Percentiles rank a stretch among this genome's conserved stretches.
phyloP scores from a whole-genome alignment of 306 rosid genomes.

The Quercus engelmannii region DNA sequence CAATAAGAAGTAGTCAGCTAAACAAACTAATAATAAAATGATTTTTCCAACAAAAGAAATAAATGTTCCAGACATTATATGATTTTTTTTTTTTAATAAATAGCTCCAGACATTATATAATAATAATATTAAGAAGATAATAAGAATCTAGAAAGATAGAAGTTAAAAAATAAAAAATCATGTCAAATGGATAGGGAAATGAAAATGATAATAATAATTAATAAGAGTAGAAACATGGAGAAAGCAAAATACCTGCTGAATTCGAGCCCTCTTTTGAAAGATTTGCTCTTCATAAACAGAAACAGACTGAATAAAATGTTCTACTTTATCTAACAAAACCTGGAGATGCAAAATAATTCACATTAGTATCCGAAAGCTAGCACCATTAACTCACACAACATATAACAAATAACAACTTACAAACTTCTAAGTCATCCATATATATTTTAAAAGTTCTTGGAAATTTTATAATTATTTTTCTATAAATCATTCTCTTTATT shows the following conservation, averaged over 20 bases:
- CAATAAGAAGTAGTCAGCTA: not conserved
- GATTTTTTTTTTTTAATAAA: not conserved
- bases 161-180: not conserved
- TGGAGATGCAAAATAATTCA: conserved; percentile 29
- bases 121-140: not conserved
- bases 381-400: too few relatives aligned
- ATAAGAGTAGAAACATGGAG: not conserved
- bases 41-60: not conserved
- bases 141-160: not conserved
- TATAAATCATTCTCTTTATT: too few relatives aligned
- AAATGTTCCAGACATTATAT: not conserved
- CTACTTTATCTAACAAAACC: conserved; percentile 86
- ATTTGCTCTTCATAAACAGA: conserved; percentile 84
- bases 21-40: not conserved
- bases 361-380: not conserved
- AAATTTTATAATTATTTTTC: too few relatives aligned
- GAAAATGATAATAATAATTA: not conserved
- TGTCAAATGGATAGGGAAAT: not conserved
- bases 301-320: conserved; percentile 74
- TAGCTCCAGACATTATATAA: not conserved
- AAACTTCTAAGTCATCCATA: not conserved
- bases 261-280: conserved; percentile 85
- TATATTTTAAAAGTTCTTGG: too few relatives aligned
- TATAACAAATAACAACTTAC: not conserved
- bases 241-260: conserved; percentile 70